A percentile compares a stretch with the other conserved stretches of the same genome.
Conservation (phyloP, 2,329 filamentous ascomycete genomes). For the Dothiorella sarmentorum region DNA sequence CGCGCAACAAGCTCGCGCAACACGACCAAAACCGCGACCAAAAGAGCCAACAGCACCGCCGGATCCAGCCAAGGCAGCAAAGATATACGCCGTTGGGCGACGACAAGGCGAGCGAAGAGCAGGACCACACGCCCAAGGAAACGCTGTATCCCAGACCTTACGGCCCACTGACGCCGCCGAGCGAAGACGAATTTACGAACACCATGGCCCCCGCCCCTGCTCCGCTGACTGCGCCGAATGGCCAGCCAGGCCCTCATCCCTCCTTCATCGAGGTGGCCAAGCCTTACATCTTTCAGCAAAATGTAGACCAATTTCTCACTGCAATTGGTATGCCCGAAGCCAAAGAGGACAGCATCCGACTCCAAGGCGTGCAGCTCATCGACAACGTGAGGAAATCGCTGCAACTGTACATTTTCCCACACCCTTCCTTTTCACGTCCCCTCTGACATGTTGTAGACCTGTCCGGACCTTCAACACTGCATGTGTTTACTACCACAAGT, state of each 20-base stretch:
- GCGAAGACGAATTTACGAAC: neutral
- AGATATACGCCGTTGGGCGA: too few species aligned
- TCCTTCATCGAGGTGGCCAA: slow-evolving; percentile 63
- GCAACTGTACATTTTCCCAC: slow-evolving; percentile 60
- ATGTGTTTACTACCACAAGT: slow-evolving; percentile 89
- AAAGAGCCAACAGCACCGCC: neutral
- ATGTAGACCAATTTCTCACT: slow-evolving; percentile 69
- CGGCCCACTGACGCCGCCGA: slow-evolving; percentile 3
- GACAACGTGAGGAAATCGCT: slow-evolving; percentile 77
- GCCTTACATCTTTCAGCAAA: slow-evolving; percentile 80
- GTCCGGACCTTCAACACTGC: slow-evolving; percentile 91
- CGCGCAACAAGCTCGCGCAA: neutral
- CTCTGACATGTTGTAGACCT: slow-evolving; percentile 54
- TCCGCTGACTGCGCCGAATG: slow-evolving; percentile 22
- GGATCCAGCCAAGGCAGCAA: too few species aligned
- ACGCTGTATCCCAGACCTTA: neutral
- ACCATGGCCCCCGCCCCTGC: slow-evolving; percentile 32
- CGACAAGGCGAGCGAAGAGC: neutral
- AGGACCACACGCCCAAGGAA: neutral
- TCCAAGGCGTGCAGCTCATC: slow-evolving; percentile 87
- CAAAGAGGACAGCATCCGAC: slow-evolving; percentile 73
- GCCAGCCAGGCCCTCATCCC: slow-evolving; percentile 52
- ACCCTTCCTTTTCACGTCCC: neutral
- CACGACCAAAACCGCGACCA: neutral
- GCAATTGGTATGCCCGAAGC: slow-evolving; percentile 69